phyloP scores from a whole-genome alignment of 257 asterid species.

The Echites panduratus region DNA sequence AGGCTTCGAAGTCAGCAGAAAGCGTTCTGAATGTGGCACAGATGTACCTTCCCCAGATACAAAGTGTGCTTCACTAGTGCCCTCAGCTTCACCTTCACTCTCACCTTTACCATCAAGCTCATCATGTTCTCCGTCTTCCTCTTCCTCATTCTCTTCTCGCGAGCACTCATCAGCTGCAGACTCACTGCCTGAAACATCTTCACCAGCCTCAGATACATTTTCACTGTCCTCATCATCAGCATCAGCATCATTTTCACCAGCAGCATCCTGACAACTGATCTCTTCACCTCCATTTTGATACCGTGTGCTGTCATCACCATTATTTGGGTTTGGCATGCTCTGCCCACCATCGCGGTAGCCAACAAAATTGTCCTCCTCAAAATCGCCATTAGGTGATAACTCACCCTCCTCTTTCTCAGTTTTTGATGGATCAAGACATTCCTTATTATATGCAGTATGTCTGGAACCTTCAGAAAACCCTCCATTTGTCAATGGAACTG shows the following conservation, averaged over 20 bases:
- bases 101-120: slow-evolving; percentile 78
- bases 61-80: slow-evolving; percentile 58
- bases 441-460: slow-evolving; percentile 39
- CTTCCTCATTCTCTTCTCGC: slow-evolving; percentile 79
- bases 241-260: slow-evolving; percentile 73
- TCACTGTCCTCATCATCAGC: slow-evolving; percentile 87
- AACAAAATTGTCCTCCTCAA: slow-evolving; percentile 76
- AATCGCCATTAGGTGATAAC: slow-evolving; percentile 74
- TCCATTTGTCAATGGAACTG: slow-evolving; percentile 40
- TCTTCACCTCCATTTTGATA: slow-evolving; percentile 47
- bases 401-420: slow-evolving; percentile 95
- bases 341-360: slow-evolving; percentile 44
- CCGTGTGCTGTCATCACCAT: slow-evolving; percentile 36
- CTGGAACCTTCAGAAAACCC: slow-evolving; percentile 47
- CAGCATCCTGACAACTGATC: slow-evolving; percentile 42
- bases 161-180: slow-evolving; percentile 91
- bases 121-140: slow-evolving; percentile 69
- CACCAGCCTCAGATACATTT: slow-evolving; percentile 75
- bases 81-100: slow-evolving; percentile 96
- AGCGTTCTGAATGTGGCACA: slow-evolving; percentile 55
- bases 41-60: slow-evolving; percentile 53
- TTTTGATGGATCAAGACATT: slow-evolving; percentile 52
- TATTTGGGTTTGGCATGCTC: slow-evolving; percentile 34
- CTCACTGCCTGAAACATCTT: slow-evolving; percentile 85
- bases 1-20: slow-evolving; percentile 64